phyloP scores from a whole-genome alignment of 2,329 filamentous ascomycete genomes.

The Calonectria honghensis region DNA sequence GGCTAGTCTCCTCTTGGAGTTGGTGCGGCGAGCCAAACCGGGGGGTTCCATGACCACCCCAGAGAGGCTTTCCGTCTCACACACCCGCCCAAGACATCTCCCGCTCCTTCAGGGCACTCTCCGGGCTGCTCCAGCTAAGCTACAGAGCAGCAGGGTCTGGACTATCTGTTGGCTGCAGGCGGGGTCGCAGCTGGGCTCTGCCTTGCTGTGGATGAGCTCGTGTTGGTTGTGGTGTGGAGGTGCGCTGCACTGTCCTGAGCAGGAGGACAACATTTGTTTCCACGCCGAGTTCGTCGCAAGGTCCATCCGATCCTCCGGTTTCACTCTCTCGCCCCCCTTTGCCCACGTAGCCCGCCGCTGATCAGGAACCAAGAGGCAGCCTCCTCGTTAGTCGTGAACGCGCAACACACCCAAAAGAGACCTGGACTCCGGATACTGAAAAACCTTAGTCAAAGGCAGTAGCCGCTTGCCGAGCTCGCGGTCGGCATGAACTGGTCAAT shows the following conservation, averaged over 20 bases:
- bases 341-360: neutral
- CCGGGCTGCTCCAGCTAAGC: conserved; percentile 8
- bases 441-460: conserved; percentile 13
- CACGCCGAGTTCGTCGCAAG: conserved; percentile 20
- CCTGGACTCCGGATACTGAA: conserved; percentile 9
- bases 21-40: conserved; percentile 33
- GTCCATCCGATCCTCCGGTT: conserved; percentile 35
- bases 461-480: conserved; percentile 22
- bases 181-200: conserved; percentile 12
- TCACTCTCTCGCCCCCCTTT: conserved; percentile 26
- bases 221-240: conserved; percentile 10
- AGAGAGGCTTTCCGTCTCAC: conserved; percentile 20
- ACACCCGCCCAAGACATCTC: conserved; percentile 23
- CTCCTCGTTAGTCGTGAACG: conserved; percentile 6
- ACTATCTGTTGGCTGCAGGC: conserved; percentile 11
- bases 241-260: neutral
- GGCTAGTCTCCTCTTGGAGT: conserved; percentile 18
- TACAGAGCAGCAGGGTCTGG: conserved; percentile 6
- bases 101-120: conserved; percentile 23
- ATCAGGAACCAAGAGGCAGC: conserved; percentile 30
- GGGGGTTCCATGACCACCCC: conserved; percentile 18
- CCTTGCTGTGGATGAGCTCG: conserved; percentile 2
- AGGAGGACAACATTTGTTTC: conserved; percentile 12
- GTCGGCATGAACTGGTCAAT: conserved; percentile 45
- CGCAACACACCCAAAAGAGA: conserved; percentile 22